Base-by-base conservation (phyloP, 768 basidiomycete genomes). In the Pleurotus giganteus region DNA sequence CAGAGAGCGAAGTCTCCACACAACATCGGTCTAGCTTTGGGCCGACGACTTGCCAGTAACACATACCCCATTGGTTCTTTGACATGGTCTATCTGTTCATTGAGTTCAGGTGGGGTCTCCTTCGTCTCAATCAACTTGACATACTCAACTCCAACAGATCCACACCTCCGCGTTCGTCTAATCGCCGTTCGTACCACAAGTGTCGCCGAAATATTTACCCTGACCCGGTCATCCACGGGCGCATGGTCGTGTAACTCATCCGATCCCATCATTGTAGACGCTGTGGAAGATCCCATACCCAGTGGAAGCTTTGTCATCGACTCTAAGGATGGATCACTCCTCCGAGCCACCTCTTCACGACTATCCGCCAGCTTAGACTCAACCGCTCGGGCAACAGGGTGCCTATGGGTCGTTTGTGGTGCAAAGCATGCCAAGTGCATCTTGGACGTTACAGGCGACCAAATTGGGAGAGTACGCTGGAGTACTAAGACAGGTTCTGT, bases 401-500 rank as follows among this genome's bases (percentile, higher is more conserved):
- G 82, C 29, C 56, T 74, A 12, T 61, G 75, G 37, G 64, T 90
- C 0, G 71, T 76, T 1, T 79, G 80, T 11, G 84, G 86, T 17
- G 66, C 69, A 8, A 87, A 81, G 60, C 83, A 84, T 50, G 86
- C 80, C 2, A 74, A 83, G 57, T 77, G 74, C 47, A 73, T 76
- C 43, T 67, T 78, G 3, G 79, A 86, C 61, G 73, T 91, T 32
- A 82, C 74, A 43, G 90, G 90, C 2, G 82, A 89, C 12, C 75
- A 81, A 42, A 67, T 91, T 17, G 82, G 78, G 3, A 89, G 82
- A 65, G 78, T 74, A 1, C 88, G 92, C 17, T 85, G 89, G 83
- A 71, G 73, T 17, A 66, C 62, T 39, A 84, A 82, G 61, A 62
- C 66, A 12, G 86, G 85, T 7, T 66, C 66, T 5, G 78, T 85